A percentile compares a stretch with the other conserved stretches of the same genome.
Evolutionary conservation across 1,284 basidiomycete genomes (phyloP).

Genomic region (Apiotrichum brassicae): DNA sequence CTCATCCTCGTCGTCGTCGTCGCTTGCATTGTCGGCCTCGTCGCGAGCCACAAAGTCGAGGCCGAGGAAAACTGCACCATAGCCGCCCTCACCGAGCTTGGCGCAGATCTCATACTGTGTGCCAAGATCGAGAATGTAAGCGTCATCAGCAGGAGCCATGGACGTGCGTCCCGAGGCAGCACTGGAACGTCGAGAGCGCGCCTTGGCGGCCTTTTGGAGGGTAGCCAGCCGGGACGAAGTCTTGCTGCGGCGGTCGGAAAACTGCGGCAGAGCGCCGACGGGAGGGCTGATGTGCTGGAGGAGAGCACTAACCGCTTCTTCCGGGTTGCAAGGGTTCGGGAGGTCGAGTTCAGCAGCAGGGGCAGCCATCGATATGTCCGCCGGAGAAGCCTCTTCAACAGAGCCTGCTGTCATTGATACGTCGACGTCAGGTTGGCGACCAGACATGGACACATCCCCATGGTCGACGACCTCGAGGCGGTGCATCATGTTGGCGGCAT

Average conservation of each 20-base stretch:
- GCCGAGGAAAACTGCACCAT: slow-evolving; percentile 86
- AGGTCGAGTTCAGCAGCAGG: slow-evolving; percentile 5
- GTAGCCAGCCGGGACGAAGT: slow-evolving; percentile 58
- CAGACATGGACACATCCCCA: slow-evolving; percentile 1
- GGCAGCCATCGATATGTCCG: background rate
- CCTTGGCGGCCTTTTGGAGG: slow-evolving; percentile 50
- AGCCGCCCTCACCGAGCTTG: slow-evolving; percentile 95
- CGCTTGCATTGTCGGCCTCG: slow-evolving; percentile 52
- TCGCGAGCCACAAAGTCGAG: slow-evolving; percentile 51
- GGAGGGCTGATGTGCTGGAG: slow-evolving; percentile 59
- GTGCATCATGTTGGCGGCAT: slow-evolving; percentile 3
- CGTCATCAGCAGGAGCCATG: slow-evolving; percentile 25
- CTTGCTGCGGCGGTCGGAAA: slow-evolving; percentile 56
- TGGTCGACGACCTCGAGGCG: slow-evolving; percentile 5
- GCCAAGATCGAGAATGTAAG: slow-evolving; percentile 49
- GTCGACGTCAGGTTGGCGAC: background rate
- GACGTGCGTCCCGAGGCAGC: slow-evolving; percentile 26
- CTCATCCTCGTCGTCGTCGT: slow-evolving; percentile 54
- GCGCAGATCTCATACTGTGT: slow-evolving; percentile 64
- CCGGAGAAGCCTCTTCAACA: background rate
- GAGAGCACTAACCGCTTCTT: slow-evolving; percentile 58
- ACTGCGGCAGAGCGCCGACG: slow-evolving; percentile 54
- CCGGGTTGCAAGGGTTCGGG: slow-evolving; percentile 83
- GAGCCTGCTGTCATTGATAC: too few species aligned
- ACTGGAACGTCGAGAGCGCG: slow-evolving; percentile 43